These are phyloP conservation scores for Sisymbrium altissimum DNA, from an alignment of 345 rosid species.

Conservation along the genomic window DNA sequence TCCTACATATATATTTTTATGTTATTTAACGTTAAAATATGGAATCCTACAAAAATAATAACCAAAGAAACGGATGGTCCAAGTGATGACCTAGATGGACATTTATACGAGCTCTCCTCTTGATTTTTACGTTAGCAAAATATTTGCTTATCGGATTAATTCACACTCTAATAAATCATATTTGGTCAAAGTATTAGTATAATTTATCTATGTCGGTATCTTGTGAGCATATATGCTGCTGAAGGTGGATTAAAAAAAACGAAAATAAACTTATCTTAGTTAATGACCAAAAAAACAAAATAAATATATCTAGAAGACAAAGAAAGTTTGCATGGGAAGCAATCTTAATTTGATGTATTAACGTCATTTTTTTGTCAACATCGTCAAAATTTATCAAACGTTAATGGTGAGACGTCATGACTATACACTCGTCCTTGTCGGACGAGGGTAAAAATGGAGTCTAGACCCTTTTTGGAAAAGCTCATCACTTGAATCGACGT, in stretches of 20 bases:
- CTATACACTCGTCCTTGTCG: background rate
- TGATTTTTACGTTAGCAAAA: too few relatives aligned
- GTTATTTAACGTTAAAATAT: background rate
- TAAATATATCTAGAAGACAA: conserved; percentile 1
- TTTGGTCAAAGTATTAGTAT: background rate
- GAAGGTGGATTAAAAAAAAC: background rate
- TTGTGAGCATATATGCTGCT: conserved; percentile 1
- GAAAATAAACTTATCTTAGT: background rate
- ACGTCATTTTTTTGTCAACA: background rate
- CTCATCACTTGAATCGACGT: background rate
- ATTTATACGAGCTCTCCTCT: too few relatives aligned
- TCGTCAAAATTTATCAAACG: background rate
- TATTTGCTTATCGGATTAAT: too few relatives aligned
- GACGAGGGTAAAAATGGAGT: background rate
- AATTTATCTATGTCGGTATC: background rate
- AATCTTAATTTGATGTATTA: conserved; percentile 1
- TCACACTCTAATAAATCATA: too few relatives aligned
- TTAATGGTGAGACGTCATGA: conserved; percentile 16
- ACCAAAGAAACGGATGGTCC: too few relatives aligned
- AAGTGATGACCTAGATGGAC: too few relatives aligned
- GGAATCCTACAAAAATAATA: background rate
- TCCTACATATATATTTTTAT: background rate
- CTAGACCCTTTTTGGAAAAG: background rate
- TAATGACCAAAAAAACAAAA: background rate
- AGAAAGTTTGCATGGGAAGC: conserved; percentile 32